Base-by-base conservation (phyloP, 108 stramenopile genomes). In the Stephanodiscus triporus region DNA sequence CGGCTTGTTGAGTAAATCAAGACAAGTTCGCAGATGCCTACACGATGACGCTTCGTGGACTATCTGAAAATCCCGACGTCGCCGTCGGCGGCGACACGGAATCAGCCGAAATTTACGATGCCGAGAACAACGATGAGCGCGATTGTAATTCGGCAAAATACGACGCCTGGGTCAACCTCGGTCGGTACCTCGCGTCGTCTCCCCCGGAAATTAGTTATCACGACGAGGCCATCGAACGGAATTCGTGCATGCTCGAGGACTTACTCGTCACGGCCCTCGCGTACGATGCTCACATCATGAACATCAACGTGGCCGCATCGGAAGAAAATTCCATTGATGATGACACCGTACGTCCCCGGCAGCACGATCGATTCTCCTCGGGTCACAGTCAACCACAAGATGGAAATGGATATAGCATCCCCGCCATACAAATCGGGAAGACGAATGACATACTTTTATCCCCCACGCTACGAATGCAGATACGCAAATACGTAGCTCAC, bases 221-320 rank as follows among this genome's bases (percentile, higher is more conserved):
- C 47, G 49, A 66, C 6, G 63, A 26, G 42, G 51, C 55, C 4
- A 58, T 69, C 29, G 55, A 48, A 32, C 11, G 36, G 5, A 59
- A 69, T 56, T 56, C 68, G 9, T 56, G 56, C 68, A 69, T 69
- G 68, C 56, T 69, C 8, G 68, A 69, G 53, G 68, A 69, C 57
- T 69, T 69, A 30, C 55, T 69, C 37, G 56, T n/a, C 10, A 47
- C 57, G 56, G 68, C 68, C 24, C 40, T 69, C 1, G 29, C 26
- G 19, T 57, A 69, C 20, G 68, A 69, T 67, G 51, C 36, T 9
- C 19, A 13, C n/a, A n/a, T n/a, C 24, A 68, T 26, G 24, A n/a
- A 42, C 54, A 16, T n/a, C n/a, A 5, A 49, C n/a, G n/a, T n/a
- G n/a, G n/a, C n/a, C n/a, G 49, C 24, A 66, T 17, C 10, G 0